Evolutionary conservation across 768 basidiomycete genomes (phyloP), one percentile per base, ranked within the genome.

Genomic region (Glaciozyma antarctica): DNA sequence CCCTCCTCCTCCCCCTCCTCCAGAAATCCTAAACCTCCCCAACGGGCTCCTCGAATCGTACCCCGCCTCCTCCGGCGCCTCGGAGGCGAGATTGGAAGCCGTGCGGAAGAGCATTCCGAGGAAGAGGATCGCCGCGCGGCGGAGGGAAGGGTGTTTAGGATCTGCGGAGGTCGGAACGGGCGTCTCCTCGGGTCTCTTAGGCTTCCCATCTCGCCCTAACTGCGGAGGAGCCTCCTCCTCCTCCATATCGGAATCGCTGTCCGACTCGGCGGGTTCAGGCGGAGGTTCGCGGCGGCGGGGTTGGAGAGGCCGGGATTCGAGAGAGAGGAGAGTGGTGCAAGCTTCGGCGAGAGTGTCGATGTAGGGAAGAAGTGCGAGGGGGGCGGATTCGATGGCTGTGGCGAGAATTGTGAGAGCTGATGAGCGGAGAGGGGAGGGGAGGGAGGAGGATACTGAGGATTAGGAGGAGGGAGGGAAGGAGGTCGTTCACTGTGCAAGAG

Each of bases 371-470:
- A 92, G 73, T 4, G 88, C 83, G 32, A 85, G 67, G 0, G 83
- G 77, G 65, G 82, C 83, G 2, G 85, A 85, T 63, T 83, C 82
- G 32, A 85, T 82, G 72, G 86, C 88, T 1, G 62, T 64, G 84
- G 87, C 84, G 0, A 97, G 81, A 53, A 98, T 79, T 9, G 85
- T 82, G 26, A 87, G 71, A 0, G 85, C 79, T 5, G 86, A 87
- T 3, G 82, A 78, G 32, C 92, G 84, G 24, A 98, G 78, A 0
- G 85, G 80, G 3, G 86, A 86, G 0, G 93, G 90, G 1, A 86
- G 77, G 59, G 82, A 77, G 6, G 78, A 66, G 0, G 81, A n/a
- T 78, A 48, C 88, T 83, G 30, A 90, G 78, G 17, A 87, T 78
- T 1, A 77, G 76, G 65, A 86, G 80, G n/a, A 98, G 79, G 0